A percentile compares a stretch with the other conserved stretches of the same genome.
These are phyloP conservation scores for Quillaja saponaria DNA, from an alignment of 306 rosid species.

Conservation along the genomic window DNA sequence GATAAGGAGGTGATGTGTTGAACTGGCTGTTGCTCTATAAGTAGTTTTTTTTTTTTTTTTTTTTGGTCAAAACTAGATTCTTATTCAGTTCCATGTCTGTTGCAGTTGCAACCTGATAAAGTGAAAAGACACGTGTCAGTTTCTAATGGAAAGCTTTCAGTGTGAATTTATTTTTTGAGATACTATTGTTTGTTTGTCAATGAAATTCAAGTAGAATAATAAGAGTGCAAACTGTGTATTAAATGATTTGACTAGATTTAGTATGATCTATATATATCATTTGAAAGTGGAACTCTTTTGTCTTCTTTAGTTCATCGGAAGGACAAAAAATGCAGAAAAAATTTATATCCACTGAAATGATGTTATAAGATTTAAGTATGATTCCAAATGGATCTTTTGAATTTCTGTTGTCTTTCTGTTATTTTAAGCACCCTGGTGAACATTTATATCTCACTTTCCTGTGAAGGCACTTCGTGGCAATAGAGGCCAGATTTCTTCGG, in stretches of 20 bases:
- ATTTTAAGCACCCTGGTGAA: neutral
- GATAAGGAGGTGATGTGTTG: slow-evolving; percentile 72
- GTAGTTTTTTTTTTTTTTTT: neutral
- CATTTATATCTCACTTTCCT: neutral
- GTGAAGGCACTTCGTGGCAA: slow-evolving; percentile 83
- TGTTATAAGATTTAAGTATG: neutral
- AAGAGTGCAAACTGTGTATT: neutral
- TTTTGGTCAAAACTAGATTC: neutral
- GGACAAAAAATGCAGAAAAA: neutral
- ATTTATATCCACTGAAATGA: neutral
- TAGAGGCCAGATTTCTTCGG: slow-evolving; percentile 88
- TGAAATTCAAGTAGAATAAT: neutral
- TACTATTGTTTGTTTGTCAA: neutral
- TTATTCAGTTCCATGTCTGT: slow-evolving; percentile 27
- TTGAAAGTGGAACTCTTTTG: too few species aligned
- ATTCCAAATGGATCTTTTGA: neutral
- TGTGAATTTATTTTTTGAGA: slow-evolving; percentile 47
- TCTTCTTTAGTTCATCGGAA: too few species aligned
- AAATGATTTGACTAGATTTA: neutral
- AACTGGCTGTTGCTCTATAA: slow-evolving; percentile 23
- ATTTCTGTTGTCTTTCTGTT: too few species aligned
- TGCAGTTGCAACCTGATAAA: slow-evolving; percentile 92
- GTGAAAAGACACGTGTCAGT: slow-evolving; percentile 68
- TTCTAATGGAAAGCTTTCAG: slow-evolving; percentile 70
- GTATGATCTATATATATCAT: neutral